Conservation (phyloP, 139 green algal species). For the Picochlorum sp. region DNA sequence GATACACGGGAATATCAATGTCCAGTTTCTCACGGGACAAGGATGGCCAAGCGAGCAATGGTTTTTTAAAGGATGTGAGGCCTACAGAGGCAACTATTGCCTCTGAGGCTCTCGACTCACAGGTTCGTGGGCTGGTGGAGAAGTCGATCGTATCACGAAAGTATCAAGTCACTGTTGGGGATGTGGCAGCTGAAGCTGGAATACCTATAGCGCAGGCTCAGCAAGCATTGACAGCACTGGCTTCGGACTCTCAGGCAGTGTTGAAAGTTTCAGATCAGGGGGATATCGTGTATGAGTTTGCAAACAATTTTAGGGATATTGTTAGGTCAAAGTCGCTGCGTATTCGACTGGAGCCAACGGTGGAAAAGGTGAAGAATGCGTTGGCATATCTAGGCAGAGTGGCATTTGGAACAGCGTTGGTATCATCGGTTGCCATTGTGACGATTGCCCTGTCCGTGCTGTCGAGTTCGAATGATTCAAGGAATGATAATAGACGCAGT, state of each 20-base stretch:
- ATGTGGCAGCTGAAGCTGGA: slow-evolving; percentile 23
- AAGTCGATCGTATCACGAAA: background rate
- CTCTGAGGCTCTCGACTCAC: background rate
- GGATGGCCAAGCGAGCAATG: too few species aligned
- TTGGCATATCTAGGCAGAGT: slow-evolving; percentile 56
- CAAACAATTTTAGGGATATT: slow-evolving; percentile 41
- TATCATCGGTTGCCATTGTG: slow-evolving; percentile 43
- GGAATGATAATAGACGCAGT: slow-evolving; percentile 1
- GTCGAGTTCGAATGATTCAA: background rate
- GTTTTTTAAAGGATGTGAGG: too few species aligned
- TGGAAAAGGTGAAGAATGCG: slow-evolving; percentile 20
- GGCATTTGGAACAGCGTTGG: slow-evolving; percentile 77
- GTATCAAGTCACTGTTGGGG: slow-evolving; percentile 9
- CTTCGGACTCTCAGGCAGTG: slow-evolving; percentile 21
- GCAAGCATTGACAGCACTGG: slow-evolving; percentile 18
- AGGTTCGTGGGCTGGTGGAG: background rate
- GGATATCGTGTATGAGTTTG: slow-evolving; percentile 83
- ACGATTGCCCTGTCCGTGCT: slow-evolving; percentile 58
- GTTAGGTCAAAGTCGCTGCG: slow-evolving; percentile 52
- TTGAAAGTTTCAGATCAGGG: slow-evolving; percentile 66
- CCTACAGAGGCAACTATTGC: background rate
- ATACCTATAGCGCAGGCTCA: slow-evolving; percentile 19
- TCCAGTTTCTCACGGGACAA: too few species aligned
- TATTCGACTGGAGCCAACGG: slow-evolving; percentile 50
- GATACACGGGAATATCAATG: too few species aligned